Evolutionary conservation across 129 eudicot genomes (phyloP).

Genomic region (Chrysanthemum lavandulifolium): DNA sequence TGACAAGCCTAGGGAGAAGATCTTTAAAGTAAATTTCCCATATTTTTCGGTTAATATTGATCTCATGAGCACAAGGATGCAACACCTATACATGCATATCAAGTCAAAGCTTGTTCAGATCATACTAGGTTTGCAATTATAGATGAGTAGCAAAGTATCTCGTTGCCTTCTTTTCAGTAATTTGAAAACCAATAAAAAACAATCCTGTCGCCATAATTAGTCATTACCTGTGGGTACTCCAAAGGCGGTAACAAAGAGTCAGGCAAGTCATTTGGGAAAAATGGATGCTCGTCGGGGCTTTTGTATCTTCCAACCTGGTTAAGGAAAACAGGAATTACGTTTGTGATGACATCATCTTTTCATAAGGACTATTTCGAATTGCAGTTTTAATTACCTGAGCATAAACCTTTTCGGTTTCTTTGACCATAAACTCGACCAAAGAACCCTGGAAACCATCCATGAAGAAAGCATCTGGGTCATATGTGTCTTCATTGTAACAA

Average conservation of each 20-base stretch:
- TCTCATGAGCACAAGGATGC: conserved; percentile 64
- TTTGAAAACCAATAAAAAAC: background rate
- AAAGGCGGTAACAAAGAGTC: conserved; percentile 75
- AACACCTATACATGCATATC: conserved; percentile 53
- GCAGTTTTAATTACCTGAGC: conserved; percentile 51
- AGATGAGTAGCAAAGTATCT: background rate
- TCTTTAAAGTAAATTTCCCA: conserved; percentile 86
- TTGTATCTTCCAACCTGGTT: conserved; percentile 81
- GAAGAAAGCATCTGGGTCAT: conserved; percentile 65
- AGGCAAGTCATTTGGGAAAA: conserved; percentile 76
- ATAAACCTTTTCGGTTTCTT: conserved; percentile 86
- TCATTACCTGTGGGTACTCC: conserved; percentile 74
- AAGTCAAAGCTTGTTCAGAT: too few relatives aligned
- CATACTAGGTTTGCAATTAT: background rate
- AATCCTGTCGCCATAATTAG: background rate
- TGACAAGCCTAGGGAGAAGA: conserved; percentile 83
- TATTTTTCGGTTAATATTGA: conserved; percentile 69
- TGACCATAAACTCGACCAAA: conserved; percentile 77
- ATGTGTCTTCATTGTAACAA: conserved; percentile 68
- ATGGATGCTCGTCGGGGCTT: conserved; percentile 94
- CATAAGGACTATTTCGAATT: background rate
- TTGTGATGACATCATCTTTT: conserved; percentile 13
- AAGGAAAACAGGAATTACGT: conserved; percentile 10
- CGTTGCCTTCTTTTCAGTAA: background rate
- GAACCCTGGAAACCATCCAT: conserved; percentile 72